Evolutionary conservation across 495 filamentous ascomycete genomes (phyloP), one percentile per base, ranked within the genome.

Genomic region (Xylaria sp.): DNA sequence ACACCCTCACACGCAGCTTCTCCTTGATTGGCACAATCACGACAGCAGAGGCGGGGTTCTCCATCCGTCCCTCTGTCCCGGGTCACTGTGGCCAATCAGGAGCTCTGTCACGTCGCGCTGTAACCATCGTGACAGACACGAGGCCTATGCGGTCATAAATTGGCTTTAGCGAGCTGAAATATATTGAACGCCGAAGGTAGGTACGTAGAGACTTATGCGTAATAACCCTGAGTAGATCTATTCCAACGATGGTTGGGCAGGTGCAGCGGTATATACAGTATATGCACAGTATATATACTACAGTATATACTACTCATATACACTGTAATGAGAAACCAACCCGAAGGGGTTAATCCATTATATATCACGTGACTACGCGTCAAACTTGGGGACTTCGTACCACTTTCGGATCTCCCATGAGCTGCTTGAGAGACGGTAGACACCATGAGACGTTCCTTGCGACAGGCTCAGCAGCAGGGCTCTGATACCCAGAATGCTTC

Each of bases 311-410:
- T n/a, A n/a, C n/a, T n/a, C n/a, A n/a, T n/a, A n/a, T n/a, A n/a
- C n/a, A n/a, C n/a, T n/a, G n/a, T n/a, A n/a, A n/a, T n/a, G n/a
- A n/a, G n/a, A n/a, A n/a, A n/a, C n/a, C n/a, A 37, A 37, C 3
- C 4, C 35, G 35, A 37, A 37, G 35, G 8, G 44, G 5, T 46
- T 5, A 46, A 46, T 9, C 15, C 17, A 11, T 14, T 7, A 31
- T 4, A 5, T 11, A 33, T 64, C 69, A 71, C 69, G 61, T 71
- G 69, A 71, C n/a, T n/a, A 37, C 69, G 69, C 61, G 61, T 71
- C 48, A 40, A 69, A 24, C 9, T 21, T 52, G 29, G 15, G 12
- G 19, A 5, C 7, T 40, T 43, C 14, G 29, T 62, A 19, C 17
- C 24, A 40, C 43, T 24, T 12, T 37, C 11, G 3, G 7, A 40